phyloP scores from a whole-genome alignment of 257 asterid genomes.

The Dorcoceras hygrometricum region DNA sequence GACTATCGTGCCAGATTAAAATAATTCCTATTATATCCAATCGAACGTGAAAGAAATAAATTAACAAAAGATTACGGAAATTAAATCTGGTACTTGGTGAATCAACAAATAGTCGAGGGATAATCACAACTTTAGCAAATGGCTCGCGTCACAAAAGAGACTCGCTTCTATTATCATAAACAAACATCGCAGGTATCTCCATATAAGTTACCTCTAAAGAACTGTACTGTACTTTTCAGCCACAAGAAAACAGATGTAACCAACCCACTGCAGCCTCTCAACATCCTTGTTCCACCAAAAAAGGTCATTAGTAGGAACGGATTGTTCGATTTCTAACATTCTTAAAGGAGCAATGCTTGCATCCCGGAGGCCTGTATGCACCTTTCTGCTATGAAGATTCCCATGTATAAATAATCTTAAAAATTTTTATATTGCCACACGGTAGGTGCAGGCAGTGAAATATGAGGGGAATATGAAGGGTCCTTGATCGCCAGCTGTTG shows the following conservation, averaged over 20 bases:
- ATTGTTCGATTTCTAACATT: conserved; percentile 1
- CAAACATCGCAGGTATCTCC: background rate
- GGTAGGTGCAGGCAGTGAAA: background rate
- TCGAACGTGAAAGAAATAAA: too few relatives aligned
- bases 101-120: background rate
- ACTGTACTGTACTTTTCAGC: background rate
- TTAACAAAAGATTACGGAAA: background rate
- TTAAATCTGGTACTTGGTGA: background rate
- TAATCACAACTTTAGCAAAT: background rate
- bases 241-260: conserved; percentile 9
- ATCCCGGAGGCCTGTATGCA: conserved; percentile 29
- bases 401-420: background rate
- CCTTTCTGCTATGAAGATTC: conserved; percentile 25
- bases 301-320: background rate
- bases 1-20: background rate
- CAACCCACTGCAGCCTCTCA: conserved; percentile 11
- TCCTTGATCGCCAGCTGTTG: background rate
- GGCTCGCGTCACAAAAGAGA: background rate
- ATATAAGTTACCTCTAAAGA: conserved; percentile 8
- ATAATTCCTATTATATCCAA: too few relatives aligned
- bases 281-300: conserved; percentile 19
- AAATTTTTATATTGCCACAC: background rate
- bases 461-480: background rate
- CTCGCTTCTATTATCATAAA: background rate
- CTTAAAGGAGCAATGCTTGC: conserved; percentile 22